phyloP scores from a whole-genome alignment of 768 basidiomycete genomes.

The Suillus brevipes region DNA sequence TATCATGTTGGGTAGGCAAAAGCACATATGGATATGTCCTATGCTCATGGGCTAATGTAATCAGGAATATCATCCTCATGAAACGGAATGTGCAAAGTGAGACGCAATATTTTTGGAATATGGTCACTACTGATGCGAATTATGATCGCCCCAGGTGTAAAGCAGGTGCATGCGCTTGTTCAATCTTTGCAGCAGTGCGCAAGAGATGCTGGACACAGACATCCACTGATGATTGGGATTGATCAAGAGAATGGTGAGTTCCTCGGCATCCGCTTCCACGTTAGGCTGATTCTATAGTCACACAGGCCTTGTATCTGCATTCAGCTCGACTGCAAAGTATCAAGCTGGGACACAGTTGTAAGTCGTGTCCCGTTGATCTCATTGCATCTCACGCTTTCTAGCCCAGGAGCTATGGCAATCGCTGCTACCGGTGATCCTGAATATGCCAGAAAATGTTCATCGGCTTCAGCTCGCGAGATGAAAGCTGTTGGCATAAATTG shows the following conservation, averaged over 20 bases:
- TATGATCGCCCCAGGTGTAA: slow-evolving; percentile 39
- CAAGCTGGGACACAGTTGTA: slow-evolving; percentile 69
- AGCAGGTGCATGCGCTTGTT: slow-evolving; percentile 51
- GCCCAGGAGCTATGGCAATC: slow-evolving; percentile 75
- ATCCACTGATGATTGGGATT: slow-evolving; percentile 64
- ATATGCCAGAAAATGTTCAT: slow-evolving; percentile 46
- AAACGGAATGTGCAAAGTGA: slow-evolving; percentile 62
- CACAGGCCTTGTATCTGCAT: slow-evolving; percentile 68
- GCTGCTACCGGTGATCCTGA: slow-evolving; percentile 51
- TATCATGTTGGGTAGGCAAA: slow-evolving; percentile 55
- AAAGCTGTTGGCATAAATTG: slow-evolving; percentile 67
- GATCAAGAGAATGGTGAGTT: slow-evolving; percentile 72
- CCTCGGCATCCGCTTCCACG: not conserved
- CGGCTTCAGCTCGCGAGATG: slow-evolving; percentile 57
- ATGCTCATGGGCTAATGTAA: not conserved
- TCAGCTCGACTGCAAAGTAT: slow-evolving; percentile 42
- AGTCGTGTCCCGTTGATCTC: slow-evolving; percentile 24
- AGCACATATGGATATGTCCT: not conserved
- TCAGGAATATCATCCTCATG: slow-evolving; percentile 63
- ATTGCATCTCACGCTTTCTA: slow-evolving; percentile 22
- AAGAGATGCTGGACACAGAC: slow-evolving; percentile 52
- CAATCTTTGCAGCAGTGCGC: slow-evolving; percentile 54
- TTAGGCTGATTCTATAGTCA: not conserved
- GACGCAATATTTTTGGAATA: not conserved
- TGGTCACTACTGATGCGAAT: not conserved